Conservation (phyloP, 371 early-diverging fungal genomes). For the Circinella minor region DNA sequence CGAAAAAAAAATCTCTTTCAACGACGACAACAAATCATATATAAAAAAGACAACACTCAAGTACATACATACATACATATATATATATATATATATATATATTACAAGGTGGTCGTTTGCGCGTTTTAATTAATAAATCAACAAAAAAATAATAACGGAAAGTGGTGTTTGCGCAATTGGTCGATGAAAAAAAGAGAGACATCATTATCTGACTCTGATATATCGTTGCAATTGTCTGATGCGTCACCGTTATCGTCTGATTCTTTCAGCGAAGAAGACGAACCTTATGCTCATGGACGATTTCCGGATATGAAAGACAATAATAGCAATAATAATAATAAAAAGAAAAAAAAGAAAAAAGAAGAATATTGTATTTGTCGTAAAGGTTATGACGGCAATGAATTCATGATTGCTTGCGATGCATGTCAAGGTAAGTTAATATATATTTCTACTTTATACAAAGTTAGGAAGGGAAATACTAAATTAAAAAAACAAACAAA, state of each 20-base stretch:
- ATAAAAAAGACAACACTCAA: too few species aligned
- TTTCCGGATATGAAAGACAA: conserved; percentile 20
- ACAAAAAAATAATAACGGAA: too few species aligned
- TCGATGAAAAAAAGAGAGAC: conserved; percentile 24
- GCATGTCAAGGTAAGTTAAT: conserved; percentile 54
- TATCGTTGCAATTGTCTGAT: conserved; percentile 47
- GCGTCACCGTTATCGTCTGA: conserved; percentile 49
- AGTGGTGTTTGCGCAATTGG: neutral
- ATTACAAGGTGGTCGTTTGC: too few species aligned
- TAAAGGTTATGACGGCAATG: conserved; percentile 67
- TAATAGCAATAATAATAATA: conserved; percentile 1
- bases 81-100: too few species aligned
- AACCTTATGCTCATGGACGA: conserved; percentile 7
- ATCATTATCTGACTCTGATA: conserved; percentile 34
- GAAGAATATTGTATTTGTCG: conserved; percentile 59
- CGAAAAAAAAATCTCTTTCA: too few species aligned
- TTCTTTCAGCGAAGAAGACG: conserved; percentile 20
- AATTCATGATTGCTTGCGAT: conserved; percentile 84
- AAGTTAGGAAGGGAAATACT: too few species aligned
- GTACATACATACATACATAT: too few species aligned
- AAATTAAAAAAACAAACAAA: too few species aligned
- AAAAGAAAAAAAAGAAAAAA: conserved; percentile 23
- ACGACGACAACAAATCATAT: too few species aligned
- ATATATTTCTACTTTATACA: neutral
- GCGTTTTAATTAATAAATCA: too few species aligned